Conservation (phyloP, 2,329 filamentous ascomycete species). For the Aureobasidium sp. region DNA sequence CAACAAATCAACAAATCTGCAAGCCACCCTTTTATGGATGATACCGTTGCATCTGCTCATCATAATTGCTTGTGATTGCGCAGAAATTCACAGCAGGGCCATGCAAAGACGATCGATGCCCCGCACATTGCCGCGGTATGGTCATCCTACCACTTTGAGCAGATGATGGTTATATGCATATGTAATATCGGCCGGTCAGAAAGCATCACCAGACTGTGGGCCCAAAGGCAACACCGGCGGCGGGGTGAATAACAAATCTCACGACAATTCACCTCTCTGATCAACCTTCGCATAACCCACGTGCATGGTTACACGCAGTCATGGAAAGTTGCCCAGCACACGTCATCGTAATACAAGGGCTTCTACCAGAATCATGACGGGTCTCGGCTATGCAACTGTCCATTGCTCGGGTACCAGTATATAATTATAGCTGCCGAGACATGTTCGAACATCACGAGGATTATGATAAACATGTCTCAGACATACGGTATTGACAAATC, state of each 20-base stretch:
- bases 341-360: not conserved
- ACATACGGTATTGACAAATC: not conserved
- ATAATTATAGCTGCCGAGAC: no score
- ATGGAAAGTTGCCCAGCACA: not conserved
- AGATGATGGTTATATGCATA: not conserved
- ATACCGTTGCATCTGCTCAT: not conserved
- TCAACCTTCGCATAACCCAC: not conserved
- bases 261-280: not conserved
- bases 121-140: not conserved
- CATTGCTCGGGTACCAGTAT: not conserved
- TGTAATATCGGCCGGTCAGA: not conserved
- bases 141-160: not conserved
- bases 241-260: not conserved
- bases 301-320: not conserved
- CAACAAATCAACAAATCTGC: not conserved
- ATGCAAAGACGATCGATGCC: not conserved
- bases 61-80: not conserved
- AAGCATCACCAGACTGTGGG: not conserved
- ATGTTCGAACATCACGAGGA: not conserved
- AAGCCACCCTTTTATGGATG: not conserved
- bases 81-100: not conserved
- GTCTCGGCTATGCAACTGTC: not conserved
- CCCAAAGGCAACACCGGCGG: not conserved
- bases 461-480: not conserved
- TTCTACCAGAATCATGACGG: not conserved